Base-by-base conservation (phyloP, 768 basidiomycete species). In the Pleurotus ostreatus region DNA sequence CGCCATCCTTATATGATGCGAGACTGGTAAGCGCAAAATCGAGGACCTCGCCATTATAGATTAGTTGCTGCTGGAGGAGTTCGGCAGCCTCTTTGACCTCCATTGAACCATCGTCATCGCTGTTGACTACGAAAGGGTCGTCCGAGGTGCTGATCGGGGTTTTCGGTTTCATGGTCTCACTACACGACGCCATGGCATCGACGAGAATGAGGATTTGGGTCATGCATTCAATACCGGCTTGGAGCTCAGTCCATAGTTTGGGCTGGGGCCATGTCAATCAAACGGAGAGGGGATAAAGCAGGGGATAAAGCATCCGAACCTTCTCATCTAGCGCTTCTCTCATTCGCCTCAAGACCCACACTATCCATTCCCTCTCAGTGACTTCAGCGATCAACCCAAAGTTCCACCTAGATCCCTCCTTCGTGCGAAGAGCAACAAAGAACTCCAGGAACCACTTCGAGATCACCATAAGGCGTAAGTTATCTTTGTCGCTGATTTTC, bases 401-500 rank as follows among this genome's bases (percentile, higher is more conserved):
- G 48, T 74, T 71, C 84, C 85, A 91, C 52, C 69, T 75, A 22
- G 68, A 61, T 11, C 70, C 73, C 53, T 76, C 77, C 41, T 73
- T 76, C 15, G 68, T 67, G 6, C 74, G 71, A 66, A 78, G 71
- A 39, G 80, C 70, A 9, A 95, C 79, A 71, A 98, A 95, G 75
- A 92, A 96, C 59, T 94, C 88, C 38, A 97, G 81, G 65, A 97
- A 88, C 89, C 96, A 98, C 57, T 92, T 89, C 4, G 88, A 82
- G 41, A 97, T 80, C 68, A 83, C 92, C 41, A 98, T 78, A 22
- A 97, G 77, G 5, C 97, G 86, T 55, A 95, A 81, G 65, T 96
- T 88, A 68, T 98, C 97, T 63, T 94, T 92, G 65, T 97, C 94
- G n/a, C 88, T 87, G 60, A 99, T 85, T 70, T 95, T 94, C 54